Evolutionary conservation across 2,329 filamentous ascomycete genomes (phyloP).

Genomic region (Penicillium sp.): DNA sequence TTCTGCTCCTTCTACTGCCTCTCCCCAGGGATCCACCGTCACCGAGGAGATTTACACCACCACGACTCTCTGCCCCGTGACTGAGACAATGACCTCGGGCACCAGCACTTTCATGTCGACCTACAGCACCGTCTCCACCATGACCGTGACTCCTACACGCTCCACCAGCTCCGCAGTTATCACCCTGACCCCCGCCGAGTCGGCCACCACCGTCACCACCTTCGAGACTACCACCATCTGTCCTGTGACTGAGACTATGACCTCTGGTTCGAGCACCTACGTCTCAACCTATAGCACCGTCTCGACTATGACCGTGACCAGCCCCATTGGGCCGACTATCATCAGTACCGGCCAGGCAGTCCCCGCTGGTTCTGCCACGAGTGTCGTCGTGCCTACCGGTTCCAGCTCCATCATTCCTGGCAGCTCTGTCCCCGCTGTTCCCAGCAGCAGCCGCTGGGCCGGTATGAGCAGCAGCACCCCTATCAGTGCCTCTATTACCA

Average conservation of each 20-base stretch:
- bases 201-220: conserved; percentile 1
- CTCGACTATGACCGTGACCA: conserved; percentile 2
- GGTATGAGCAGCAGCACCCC: not conserved
- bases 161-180: not conserved
- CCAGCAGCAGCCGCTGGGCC: not conserved
- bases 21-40: conserved; percentile 5
- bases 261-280: conserved; percentile 6
- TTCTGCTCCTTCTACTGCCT: not conserved
- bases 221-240: conserved; percentile 9
- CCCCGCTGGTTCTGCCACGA: not conserved
- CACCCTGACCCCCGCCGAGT: conserved; percentile 2
- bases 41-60: conserved; percentile 7
- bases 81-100: conserved; percentile 4
- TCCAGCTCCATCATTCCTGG: not conserved
- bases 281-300: conserved; percentile 6
- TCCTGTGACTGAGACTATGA: conserved; percentile 7
- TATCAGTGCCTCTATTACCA: not conserved
- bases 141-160: conserved; percentile 4
- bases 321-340: not conserved
- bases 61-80: conserved; percentile 13
- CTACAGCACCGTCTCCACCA: conserved; percentile 10
- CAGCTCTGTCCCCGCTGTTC: not conserved
- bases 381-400: not conserved
- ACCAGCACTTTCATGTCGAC: conserved; percentile 1
- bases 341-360: too few relatives aligned